Base-by-base conservation (phyloP, 495 filamentous ascomycete genomes). In the Neurospora sp. region DNA sequence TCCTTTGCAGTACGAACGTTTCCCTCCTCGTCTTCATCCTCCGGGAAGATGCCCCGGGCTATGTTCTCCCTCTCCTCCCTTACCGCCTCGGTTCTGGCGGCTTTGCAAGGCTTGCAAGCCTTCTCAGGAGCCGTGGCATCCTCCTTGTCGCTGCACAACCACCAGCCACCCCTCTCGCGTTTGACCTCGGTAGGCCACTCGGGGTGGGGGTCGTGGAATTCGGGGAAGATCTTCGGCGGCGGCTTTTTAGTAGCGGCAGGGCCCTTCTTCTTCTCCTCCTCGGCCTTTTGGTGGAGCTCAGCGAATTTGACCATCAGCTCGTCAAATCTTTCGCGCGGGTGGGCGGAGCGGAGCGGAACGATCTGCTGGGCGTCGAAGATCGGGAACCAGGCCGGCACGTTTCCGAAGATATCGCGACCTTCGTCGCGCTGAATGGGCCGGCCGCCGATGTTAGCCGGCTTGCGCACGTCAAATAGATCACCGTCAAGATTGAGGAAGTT, bases 381-480 rank as follows among this genome's bases (percentile, higher is more conserved):
- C 0, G 36, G 40, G 45, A 84, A 84, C 82, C 82, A 84, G 1
- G 74, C 74, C 0, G 82, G 82, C 3, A 83, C 71, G 2, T 54
- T 24, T 1, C 5, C 8, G 42, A 3, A 10, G 8, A 9, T n/a
- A 4, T 45, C 19, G 15, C 15, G 39, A 42, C 37, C 37, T 3
- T 38, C 37, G 37, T 10, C 37, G 37, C 37, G 37, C 37, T 38
- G 37, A 0, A 38, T 38, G 37, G 37, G 37, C 8, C 37, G 37
- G 37, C 10, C 37, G 37, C 7, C 7, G 37, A 38, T 10, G 37
- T 38, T 38, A 0, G 37, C 9, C 1, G 1, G 37, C 37, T 38
- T 38, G 37, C 37, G 37, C 37, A 38, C 37, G 37, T 38, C 37
- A 8, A 38, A 38, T 8, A 38, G 9, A 8, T 38, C 37, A 8